Conservation (phyloP, 768 basidiomycete species). For the Crepidotus variabilis region DNA sequence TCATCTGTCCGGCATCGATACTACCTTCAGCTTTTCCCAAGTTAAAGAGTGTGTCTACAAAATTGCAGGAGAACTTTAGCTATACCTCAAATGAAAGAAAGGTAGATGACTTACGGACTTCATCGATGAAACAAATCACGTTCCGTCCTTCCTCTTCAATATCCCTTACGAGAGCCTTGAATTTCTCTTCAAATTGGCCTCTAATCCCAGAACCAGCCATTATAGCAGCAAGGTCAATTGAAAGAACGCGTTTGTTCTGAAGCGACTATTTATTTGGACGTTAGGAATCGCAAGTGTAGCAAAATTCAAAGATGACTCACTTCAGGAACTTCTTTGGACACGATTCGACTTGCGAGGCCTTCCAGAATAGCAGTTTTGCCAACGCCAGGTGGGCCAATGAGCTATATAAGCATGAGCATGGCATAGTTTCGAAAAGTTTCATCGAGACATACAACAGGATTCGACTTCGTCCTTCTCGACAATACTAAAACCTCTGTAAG, state of each 20-base stretch:
- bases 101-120: constrained; percentile 10
- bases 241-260: constrained; percentile 82
- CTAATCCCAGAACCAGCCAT: constrained; percentile 90
- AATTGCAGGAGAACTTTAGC: neutral
- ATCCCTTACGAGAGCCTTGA: constrained; percentile 85
- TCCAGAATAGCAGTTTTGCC: constrained; percentile 93
- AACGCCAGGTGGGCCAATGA: constrained; percentile 85
- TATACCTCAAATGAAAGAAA: constrained; percentile 12
- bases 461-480: constrained; percentile 86
- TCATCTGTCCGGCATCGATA: constrained; percentile 91
- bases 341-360: constrained; percentile 83
- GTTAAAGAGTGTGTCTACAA: constrained; percentile 72
- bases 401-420: constrained; percentile 29
- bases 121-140: neutral
- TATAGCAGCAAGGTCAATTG: constrained; percentile 79
- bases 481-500: constrained; percentile 46
- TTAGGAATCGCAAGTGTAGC: too few species aligned
- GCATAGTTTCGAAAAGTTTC: neutral
- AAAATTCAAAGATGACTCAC: constrained; percentile 31
- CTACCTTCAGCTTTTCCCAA: constrained; percentile 90
- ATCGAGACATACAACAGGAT: constrained; percentile 65
- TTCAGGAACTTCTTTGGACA: constrained; percentile 89
- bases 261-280: constrained; percentile 50
- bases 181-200: constrained; percentile 92
- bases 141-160: constrained; percentile 74